A percentile compares a stretch with the other conserved stretches of the same genome.
These are phyloP conservation scores for Psidium guajava DNA, from an alignment of 345 rosid species.

Conservation along the genomic window DNA sequence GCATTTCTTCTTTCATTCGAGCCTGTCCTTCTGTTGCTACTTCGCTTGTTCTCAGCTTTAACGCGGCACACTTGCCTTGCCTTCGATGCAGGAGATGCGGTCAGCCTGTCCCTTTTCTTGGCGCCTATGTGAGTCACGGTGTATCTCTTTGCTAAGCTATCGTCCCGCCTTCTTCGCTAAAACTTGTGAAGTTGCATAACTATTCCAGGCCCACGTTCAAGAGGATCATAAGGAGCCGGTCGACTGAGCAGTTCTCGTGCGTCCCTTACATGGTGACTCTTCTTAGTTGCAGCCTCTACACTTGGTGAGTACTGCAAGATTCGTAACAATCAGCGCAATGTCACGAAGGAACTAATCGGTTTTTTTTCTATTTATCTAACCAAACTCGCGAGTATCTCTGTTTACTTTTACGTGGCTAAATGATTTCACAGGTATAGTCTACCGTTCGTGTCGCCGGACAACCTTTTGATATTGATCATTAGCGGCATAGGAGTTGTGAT, in stretches of 20 bases:
- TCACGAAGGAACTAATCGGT: not conserved
- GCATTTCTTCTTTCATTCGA: not conserved
- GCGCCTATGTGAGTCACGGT: not conserved
- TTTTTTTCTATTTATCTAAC: not conserved
- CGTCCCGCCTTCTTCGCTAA: not conserved
- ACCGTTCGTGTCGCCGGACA: not conserved
- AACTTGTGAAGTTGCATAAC: not conserved
- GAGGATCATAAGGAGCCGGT: not conserved
- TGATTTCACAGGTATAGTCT: not conserved
- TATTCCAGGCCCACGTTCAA: not conserved
- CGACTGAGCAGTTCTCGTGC: not conserved
- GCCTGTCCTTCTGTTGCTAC: not conserved
- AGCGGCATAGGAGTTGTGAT: not conserved
- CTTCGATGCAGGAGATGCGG: not conserved
- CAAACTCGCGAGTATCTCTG: not conserved
- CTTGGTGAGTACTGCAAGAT: not conserved
- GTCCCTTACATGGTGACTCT: not conserved
- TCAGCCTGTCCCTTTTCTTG: not conserved
- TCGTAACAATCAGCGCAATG: not conserved
- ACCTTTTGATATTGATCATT: not conserved
- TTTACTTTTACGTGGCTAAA: not conserved
- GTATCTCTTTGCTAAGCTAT: not conserved
- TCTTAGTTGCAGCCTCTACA: not conserved
- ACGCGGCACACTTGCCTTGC: not conserved
- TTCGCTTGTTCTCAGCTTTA: not conserved